Evolutionary conservation across 1,139 yeast genomes (phyloP).

Genomic region (Schwanniomyces etchellsii): DNA sequence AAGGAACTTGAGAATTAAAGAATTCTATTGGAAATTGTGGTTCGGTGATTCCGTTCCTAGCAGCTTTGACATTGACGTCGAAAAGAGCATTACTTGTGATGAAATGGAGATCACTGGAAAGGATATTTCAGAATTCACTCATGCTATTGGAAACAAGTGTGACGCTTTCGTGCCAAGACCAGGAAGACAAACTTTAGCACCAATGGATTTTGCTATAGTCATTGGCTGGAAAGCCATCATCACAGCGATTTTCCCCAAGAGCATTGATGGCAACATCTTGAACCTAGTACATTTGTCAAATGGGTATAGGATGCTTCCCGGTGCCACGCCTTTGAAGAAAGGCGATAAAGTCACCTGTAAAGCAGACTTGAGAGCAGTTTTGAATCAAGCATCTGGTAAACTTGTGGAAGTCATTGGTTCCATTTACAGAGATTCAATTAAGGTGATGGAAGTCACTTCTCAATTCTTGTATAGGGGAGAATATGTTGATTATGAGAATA

Average conservation of each 20-base stretch:
- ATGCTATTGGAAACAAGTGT: constrained; percentile 94
- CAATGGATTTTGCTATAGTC: constrained; percentile 99
- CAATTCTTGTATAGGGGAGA: constrained; percentile 95
- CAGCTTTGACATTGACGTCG: constrained; percentile 63
- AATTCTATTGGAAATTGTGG: constrained; percentile 98
- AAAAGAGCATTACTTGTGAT: constrained; percentile 67
- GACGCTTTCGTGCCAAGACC: constrained; percentile 91
- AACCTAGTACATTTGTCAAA: constrained; percentile 92
- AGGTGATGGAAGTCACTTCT: constrained; percentile 92
- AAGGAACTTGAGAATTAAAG: constrained; percentile 89
- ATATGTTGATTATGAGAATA: constrained; percentile 81
- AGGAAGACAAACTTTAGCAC: constrained; percentile 83
- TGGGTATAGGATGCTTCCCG: constrained; percentile 90
- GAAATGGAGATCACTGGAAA: constrained; percentile 64
- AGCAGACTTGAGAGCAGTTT: constrained; percentile 84
- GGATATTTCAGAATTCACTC: constrained; percentile 88
- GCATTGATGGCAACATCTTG: constrained; percentile 93
- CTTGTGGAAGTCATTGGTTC: constrained; percentile 94
- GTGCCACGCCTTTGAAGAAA: constrained; percentile 82
- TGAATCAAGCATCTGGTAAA: constrained; percentile 90
- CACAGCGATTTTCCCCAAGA: constrained; percentile 93
- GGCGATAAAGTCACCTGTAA: constrained; percentile 81
- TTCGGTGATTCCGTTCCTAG: constrained; percentile 59
- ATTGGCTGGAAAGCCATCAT: constrained; percentile 98
- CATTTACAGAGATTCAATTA: constrained; percentile 64